Percentiles rank a stretch among this genome's conserved stretches.
Evolutionary conservation across 192 early-diverging fungal species (phyloP).

Genomic region (Entomortierella lignicola): DNA sequence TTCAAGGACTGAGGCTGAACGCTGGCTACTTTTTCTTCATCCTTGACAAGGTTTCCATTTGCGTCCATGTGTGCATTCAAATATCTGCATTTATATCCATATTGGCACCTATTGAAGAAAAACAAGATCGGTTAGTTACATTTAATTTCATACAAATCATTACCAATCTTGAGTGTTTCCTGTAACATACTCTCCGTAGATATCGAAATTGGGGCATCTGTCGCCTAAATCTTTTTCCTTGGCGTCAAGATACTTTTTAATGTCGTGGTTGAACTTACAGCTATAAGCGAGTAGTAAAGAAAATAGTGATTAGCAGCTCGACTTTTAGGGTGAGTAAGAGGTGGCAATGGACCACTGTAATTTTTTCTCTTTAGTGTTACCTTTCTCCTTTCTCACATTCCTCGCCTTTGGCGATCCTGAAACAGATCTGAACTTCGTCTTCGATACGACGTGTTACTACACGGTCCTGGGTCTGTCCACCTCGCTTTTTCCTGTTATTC

Average conservation of each 20-base stretch:
- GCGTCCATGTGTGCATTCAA: slow-evolving; percentile 63
- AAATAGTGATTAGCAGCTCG: neutral
- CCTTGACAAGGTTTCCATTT: slow-evolving; percentile 62
- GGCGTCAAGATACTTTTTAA: slow-evolving; percentile 72
- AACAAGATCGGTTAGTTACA: neutral
- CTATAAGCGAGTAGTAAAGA: slow-evolving; percentile 6
- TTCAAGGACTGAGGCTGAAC: slow-evolving; percentile 19
- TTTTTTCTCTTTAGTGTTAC: slow-evolving; percentile 13
- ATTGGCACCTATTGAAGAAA: slow-evolving; percentile 59
- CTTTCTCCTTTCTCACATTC: slow-evolving; percentile 42
- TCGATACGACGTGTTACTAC: slow-evolving; percentile 49
- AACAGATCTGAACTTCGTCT: slow-evolving; percentile 42
- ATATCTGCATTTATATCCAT: slow-evolving; percentile 74
- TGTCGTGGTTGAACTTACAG: slow-evolving; percentile 87
- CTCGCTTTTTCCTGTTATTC: slow-evolving; percentile 41
- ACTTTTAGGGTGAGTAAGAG: too few relatives aligned
- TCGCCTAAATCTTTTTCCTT: slow-evolving; percentile 83
- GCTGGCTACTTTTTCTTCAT: slow-evolving; percentile 61
- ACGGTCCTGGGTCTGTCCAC: slow-evolving; percentile 49
- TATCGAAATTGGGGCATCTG: slow-evolving; percentile 75
- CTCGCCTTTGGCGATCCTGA: slow-evolving; percentile 37
- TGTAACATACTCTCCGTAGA: slow-evolving; percentile 75
- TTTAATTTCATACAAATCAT: neutral
- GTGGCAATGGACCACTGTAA: too few relatives aligned
- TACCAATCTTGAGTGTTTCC: too few relatives aligned